Conservation (phyloP, 192 early-diverging fungal species). For the Backusella parvicylindrica region DNA sequence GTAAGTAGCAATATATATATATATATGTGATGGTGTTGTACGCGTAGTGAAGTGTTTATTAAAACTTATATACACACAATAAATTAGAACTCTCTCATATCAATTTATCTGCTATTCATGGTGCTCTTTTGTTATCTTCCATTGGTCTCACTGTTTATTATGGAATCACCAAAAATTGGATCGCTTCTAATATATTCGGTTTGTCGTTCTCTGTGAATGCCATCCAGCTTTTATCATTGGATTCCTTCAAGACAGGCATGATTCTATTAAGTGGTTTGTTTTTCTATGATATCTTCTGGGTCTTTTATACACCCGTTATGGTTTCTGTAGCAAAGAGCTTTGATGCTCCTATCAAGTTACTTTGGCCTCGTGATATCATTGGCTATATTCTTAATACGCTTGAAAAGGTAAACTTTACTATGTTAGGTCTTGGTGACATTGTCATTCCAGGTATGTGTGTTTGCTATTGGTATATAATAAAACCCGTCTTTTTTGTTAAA, state of each 20-base stretch:
- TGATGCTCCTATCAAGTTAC: constrained; percentile 95
- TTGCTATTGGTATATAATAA: too few relatives aligned
- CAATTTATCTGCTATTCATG: constrained; percentile 66
- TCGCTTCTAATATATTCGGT: constrained; percentile 85
- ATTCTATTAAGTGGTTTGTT: constrained; percentile 89
- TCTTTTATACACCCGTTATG: constrained; percentile 99
- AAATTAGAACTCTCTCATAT: constrained; percentile 45
- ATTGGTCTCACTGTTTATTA: constrained; percentile 70
- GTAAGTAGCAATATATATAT: constrained; percentile 29
- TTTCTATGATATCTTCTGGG: constrained; percentile 98
- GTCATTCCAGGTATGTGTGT: constrained; percentile 78
- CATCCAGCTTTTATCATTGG: constrained; percentile 82
- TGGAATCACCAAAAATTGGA: constrained; percentile 88
- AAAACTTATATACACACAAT: too few relatives aligned
- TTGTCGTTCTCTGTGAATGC: constrained; percentile 84
- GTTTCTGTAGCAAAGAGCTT: constrained; percentile 94
- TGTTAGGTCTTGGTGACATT: constrained; percentile 97
- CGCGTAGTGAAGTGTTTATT: background rate
- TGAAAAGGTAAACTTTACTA: constrained; percentile 64
- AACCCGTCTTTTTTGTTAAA: too few relatives aligned
- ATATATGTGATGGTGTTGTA: background rate
- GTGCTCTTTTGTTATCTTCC: constrained; percentile 54
- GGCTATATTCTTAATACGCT: constrained; percentile 41
- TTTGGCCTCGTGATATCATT: constrained; percentile 77
- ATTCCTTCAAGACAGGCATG: constrained; percentile 97